Conservation (phyloP, 192 early-diverging fungal species). For the Helicostylum pulchrum region DNA sequence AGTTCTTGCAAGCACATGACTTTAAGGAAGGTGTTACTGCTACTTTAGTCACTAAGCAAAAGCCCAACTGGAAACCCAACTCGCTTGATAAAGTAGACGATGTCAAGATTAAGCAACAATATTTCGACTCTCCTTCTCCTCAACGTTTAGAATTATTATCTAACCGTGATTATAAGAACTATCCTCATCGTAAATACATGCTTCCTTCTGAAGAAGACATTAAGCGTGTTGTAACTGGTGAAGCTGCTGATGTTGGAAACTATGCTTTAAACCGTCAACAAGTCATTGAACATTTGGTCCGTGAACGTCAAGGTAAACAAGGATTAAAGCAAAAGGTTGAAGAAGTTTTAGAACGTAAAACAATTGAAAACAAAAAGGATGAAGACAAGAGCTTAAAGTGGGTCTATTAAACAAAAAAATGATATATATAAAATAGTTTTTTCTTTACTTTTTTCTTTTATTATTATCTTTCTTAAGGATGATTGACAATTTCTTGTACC, state of each 20-base stretch:
- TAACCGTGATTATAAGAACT: slow-evolving; percentile 42
- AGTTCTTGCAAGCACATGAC: slow-evolving; percentile 73
- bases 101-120: slow-evolving; percentile 46
- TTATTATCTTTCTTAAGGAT: slow-evolving; percentile 4
- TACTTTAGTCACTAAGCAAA: slow-evolving; percentile 66
- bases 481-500: slow-evolving; percentile 28
- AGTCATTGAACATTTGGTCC: slow-evolving; percentile 58
- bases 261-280: slow-evolving; percentile 53
- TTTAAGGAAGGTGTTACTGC: slow-evolving; percentile 88
- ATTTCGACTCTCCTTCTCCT: slow-evolving; percentile 47
- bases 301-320: slow-evolving; percentile 58
- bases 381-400: slow-evolving; percentile 33
- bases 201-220: slow-evolving; percentile 71
- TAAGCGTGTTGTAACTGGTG: slow-evolving; percentile 57
- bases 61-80: slow-evolving; percentile 73
- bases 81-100: slow-evolving; percentile 50
- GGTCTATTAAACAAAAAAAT: slow-evolving; percentile 28
- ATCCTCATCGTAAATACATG: slow-evolving; percentile 58
- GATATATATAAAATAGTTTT: neutral
- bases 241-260: slow-evolving; percentile 58
- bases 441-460: neutral
- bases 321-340: slow-evolving; percentile 66
- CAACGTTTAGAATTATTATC: slow-evolving; percentile 40
- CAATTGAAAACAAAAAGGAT: slow-evolving; percentile 16
- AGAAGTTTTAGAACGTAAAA: slow-evolving; percentile 59